Conservation (phyloP, 148 eudicot species). For the Spergularia bocconei region DNA sequence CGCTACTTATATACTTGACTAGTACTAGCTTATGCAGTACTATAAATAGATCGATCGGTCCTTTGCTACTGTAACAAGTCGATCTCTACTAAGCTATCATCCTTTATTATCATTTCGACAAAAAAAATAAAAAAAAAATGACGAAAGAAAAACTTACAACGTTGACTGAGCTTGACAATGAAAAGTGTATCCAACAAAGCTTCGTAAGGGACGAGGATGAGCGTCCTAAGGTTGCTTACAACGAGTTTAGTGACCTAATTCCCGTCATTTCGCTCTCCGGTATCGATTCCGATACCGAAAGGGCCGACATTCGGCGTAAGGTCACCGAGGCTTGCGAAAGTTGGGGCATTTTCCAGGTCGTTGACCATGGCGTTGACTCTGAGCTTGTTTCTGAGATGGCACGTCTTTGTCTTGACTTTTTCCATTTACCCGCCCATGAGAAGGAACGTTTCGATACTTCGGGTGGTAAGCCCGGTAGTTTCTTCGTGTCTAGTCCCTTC, state of each 20-base stretch:
- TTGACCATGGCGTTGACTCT: slow-evolving; percentile 58
- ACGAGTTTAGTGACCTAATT: slow-evolving; percentile 48
- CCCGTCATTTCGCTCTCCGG: slow-evolving; percentile 68
- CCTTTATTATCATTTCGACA: background rate
- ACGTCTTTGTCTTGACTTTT: slow-evolving; percentile 43
- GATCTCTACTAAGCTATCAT: too few relatives aligned
- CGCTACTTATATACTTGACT: too few relatives aligned
- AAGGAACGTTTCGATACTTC: slow-evolving; percentile 60
- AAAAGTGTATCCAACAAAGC: slow-evolving; percentile 2
- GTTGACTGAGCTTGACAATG: background rate
- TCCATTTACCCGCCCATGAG: slow-evolving; percentile 52
- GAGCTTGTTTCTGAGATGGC: slow-evolving; percentile 43
- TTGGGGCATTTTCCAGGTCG: slow-evolving; percentile 75
- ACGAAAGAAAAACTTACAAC: slow-evolving; percentile 1
- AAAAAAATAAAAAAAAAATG: background rate
- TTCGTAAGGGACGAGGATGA: slow-evolving; percentile 64
- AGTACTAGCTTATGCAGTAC: too few relatives aligned
- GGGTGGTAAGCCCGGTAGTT: slow-evolving; percentile 65
- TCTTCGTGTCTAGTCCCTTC: slow-evolving; percentile 60
- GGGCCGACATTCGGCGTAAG: slow-evolving; percentile 43
- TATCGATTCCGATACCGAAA: slow-evolving; percentile 35
- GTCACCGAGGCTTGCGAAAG: slow-evolving; percentile 58
- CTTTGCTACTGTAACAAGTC: too few relatives aligned
- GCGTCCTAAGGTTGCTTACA: slow-evolving; percentile 61
- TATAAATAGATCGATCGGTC: too few relatives aligned